Percentiles rank a stretch among this genome's conserved stretches.
Conservation (phyloP, 345 rosid species). For the Salix arbutifolia region DNA sequence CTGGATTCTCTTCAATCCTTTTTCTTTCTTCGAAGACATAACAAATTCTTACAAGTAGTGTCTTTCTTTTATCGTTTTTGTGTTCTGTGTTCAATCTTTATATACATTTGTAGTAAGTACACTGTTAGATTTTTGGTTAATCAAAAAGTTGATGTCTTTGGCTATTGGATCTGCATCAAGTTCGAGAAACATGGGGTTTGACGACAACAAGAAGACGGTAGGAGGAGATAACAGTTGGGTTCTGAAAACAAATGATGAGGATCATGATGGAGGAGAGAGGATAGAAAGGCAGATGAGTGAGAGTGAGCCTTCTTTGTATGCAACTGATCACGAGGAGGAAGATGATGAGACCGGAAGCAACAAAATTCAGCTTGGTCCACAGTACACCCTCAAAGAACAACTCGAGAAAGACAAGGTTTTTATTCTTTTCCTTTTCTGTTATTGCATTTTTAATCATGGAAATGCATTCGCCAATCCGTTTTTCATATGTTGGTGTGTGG, state of each 20-base stretch:
- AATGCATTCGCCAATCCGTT: background rate
- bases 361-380: conserved; percentile 63
- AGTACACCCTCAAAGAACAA: conserved; percentile 65
- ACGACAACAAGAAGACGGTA: conserved; percentile 25
- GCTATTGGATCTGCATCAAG: conserved; percentile 20
- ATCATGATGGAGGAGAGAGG: conserved; percentile 28
- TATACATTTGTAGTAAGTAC: background rate
- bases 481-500: background rate
- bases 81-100: background rate
- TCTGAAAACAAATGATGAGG: conserved; percentile 11
- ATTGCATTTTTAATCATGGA: background rate
- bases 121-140: background rate
- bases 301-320: conserved; percentile 40
- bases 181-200: conserved; percentile 48
- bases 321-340: conserved; percentile 48
- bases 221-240: conserved; percentile 1
- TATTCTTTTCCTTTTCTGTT: background rate
- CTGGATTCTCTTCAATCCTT: background rate
- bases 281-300: conserved; percentile 40
- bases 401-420: conserved; percentile 68
- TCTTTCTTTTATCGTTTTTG: background rate
- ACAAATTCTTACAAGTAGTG: background rate
- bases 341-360: conserved; percentile 36
- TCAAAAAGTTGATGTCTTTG: conserved; percentile 19
- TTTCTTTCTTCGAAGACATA: background rate